Evolutionary conservation across 805 yeast species (phyloP).

Genomic region (Candida coleopterorum): DNA sequence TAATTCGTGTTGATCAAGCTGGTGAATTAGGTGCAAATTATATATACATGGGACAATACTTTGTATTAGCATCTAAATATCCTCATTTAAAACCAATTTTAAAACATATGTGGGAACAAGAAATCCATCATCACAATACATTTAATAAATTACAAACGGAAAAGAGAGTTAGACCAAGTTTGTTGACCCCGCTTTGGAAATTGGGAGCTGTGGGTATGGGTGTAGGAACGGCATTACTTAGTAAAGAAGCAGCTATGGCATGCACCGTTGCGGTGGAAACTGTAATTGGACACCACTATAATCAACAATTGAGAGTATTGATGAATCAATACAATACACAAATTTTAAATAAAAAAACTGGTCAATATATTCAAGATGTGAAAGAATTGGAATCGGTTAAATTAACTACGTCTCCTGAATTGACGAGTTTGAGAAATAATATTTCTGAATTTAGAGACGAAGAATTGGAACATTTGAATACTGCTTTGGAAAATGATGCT

Average conservation of each 20-base stretch:
- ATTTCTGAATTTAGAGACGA: conserved; percentile 85
- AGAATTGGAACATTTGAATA: conserved; percentile 90
- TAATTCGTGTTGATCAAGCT: conserved; percentile 92
- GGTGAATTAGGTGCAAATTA: conserved; percentile 96
- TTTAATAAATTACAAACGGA: conserved; percentile 73
- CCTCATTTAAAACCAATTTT: conserved; percentile 77
- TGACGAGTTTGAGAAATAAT: conserved; percentile 51
- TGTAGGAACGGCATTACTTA: conserved; percentile 74
- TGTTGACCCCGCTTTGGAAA: conserved; percentile 92
- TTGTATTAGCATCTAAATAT: conserved; percentile 61
- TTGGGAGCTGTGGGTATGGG: conserved; percentile 87
- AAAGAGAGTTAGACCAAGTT: conserved; percentile 84
- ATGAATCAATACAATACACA: conserved; percentile 59
- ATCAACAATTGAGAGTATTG: conserved; percentile 77
- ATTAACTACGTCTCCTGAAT: conserved; percentile 45
- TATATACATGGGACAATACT: conserved; percentile 87
- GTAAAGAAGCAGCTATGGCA: conserved; percentile 98
- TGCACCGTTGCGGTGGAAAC: conserved; percentile 99
- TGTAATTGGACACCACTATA: conserved; percentile 94
- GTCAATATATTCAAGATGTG: conserved; percentile 18
- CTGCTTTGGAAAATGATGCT: conserved; percentile 89
- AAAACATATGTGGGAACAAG: conserved; percentile 98
- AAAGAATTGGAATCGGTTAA: conserved; percentile 12
- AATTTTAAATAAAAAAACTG: conserved; percentile 30
- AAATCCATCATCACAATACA: conserved; percentile 81